Evolutionary conservation across 2,329 filamentous ascomycete genomes (phyloP).

Genomic region (Byssochlamys sp.): DNA sequence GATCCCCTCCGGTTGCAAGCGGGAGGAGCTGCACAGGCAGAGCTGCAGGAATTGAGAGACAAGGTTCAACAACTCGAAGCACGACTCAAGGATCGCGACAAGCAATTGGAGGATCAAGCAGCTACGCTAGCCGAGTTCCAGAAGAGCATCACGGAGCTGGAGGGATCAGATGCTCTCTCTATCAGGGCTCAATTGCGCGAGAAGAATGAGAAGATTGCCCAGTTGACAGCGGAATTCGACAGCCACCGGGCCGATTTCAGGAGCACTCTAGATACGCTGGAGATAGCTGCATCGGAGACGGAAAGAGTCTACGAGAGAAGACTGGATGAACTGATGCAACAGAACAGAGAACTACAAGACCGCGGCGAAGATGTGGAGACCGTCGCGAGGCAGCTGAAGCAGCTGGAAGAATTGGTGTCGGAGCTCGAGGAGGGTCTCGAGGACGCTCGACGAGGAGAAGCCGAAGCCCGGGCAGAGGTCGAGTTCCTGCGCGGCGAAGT

Average conservation of each 20-base stretch:
- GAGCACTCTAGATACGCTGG: constrained; percentile 90
- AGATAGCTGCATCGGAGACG: constrained; percentile 90
- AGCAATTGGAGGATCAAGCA: constrained; percentile 80
- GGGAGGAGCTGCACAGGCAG: constrained; percentile 15
- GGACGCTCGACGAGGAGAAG: constrained; percentile 85
- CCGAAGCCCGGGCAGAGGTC: constrained; percentile 88
- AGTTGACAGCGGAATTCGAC: constrained; percentile 90
- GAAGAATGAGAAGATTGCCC: constrained; percentile 92
- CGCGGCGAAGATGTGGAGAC: constrained; percentile 81
- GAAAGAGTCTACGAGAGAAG: constrained; percentile 75
- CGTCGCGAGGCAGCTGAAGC: constrained; percentile 83
- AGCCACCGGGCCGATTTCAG: constrained; percentile 89
- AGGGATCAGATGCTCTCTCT: constrained; percentile 65
- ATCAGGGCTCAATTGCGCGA: constrained; percentile 76
- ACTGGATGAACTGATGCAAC: constrained; percentile 56
- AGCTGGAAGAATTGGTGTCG: constrained; percentile 89
- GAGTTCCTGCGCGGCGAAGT: constrained; percentile 93
- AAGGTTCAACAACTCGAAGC: constrained; percentile 64
- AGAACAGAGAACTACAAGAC: constrained; percentile 72
- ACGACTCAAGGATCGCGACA: constrained; percentile 74
- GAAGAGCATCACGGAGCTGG: constrained; percentile 69
- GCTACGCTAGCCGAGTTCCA: constrained; percentile 82
- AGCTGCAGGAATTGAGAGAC: constrained; percentile 45
- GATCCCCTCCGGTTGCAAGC: constrained; percentile 16
- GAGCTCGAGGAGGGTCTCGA: constrained; percentile 94